These are phyloP conservation scores for Phytophthora megakarya DNA, from an alignment of 352 stramenopile genomes.

Conservation along the genomic window DNA sequence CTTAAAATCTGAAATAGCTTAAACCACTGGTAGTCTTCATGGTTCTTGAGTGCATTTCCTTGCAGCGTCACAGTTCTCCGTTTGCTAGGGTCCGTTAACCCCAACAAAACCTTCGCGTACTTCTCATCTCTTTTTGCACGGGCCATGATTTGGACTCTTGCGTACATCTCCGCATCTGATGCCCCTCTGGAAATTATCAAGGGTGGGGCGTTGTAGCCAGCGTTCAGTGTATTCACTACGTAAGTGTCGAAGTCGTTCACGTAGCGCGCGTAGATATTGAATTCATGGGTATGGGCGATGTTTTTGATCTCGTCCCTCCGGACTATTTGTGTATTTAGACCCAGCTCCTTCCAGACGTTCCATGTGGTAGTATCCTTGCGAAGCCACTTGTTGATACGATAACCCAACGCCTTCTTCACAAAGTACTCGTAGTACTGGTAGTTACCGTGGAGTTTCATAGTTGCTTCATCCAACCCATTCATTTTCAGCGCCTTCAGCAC, in stretches of 20 bases:
- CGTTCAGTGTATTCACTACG: neutral
- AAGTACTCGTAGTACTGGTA: slow-evolving; percentile 6
- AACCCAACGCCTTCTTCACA: neutral
- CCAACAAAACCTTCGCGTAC: neutral
- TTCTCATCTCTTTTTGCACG: neutral
- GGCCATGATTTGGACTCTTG: neutral
- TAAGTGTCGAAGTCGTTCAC: slow-evolving; percentile 1
- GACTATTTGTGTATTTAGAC: neutral
- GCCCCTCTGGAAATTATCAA: neutral
- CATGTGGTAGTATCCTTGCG: neutral
- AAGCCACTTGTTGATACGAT: neutral
- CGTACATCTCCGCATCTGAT: neutral
- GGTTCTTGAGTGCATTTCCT: neutral
- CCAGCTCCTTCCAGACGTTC: neutral
- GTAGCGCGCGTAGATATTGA: neutral
- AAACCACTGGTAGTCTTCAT: too few relatives aligned
- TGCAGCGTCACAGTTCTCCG: neutral
- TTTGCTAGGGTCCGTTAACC: neutral
- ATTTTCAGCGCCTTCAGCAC: neutral
- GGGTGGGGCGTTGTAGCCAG: neutral
- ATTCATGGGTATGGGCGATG: neutral
- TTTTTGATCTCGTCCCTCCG: neutral
- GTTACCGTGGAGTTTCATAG: neutral
- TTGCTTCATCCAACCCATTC: neutral
- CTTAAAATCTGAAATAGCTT: neutral